Evolutionary conservation across 2,329 filamentous ascomycete species (phyloP), one percentile per base, ranked within the genome.

Genomic region (Trichoderma gracile): DNA sequence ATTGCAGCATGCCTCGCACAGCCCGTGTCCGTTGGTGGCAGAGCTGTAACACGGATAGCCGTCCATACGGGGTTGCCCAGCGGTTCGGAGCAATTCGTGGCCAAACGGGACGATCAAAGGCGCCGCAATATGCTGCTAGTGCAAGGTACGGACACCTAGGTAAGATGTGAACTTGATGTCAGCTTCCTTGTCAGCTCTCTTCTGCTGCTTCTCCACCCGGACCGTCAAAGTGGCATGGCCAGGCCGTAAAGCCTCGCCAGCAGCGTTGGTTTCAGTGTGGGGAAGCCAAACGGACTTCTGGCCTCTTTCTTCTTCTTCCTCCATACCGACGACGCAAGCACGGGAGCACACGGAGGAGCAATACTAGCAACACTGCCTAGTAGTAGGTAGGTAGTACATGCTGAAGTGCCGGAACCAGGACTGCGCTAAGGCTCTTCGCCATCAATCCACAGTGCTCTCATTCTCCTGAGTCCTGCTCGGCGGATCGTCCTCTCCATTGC

Each of bases 261-360:
- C 46, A 30, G 38, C 17, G 57, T 62, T n/a, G 59, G 59, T 45
- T 45, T 19, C 25, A 50, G 40, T 62, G 59, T 62, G 59, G 59
- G 58, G 49, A 50, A 33, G 43, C 49, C 19, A 15, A 46, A 54
- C 15, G 27, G 42, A 62, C 49, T 62, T 53, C 49, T 62, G 59
- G 59, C 59, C 59, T 53, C 59, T 62, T 62, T 25, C 25, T 25
- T 30, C 47, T 21, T 61, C 46, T 17, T 17, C 47, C 21, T 25
- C 33, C n/a, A 17, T 40, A 40, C 27, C 8, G 9, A 53, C 45
- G 58, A 9, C 7, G 30, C 58, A 61, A 33, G 21, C 38, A 14
- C 58, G 58, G 58, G 58, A 62, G 53, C 33, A 40, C 25, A 46
- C 42, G 58, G 59, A 62, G 38, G 19, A 38, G 10, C 10, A 38